Percentiles rank a stretch among this genome's conserved stretches.
Conservation (phyloP, 2,329 filamentous ascomycete genomes). For the Diaporthe sp. region DNA sequence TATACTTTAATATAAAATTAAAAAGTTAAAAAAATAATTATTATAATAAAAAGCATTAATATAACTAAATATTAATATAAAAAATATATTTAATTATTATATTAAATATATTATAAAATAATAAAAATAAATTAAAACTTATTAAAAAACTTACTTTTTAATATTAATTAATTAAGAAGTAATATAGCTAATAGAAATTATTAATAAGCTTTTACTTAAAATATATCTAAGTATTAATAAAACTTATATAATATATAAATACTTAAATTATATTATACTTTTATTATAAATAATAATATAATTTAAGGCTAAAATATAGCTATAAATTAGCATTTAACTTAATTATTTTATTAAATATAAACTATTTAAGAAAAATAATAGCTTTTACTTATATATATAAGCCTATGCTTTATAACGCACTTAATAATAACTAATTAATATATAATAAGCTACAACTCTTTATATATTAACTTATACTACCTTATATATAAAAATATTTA, state of each 20-base stretch:
- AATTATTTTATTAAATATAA: constrained; percentile 14
- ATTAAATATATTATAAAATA: constrained; percentile 8
- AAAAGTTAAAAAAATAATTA: background rate
- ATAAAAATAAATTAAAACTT: background rate
- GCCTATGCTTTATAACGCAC: background rate
- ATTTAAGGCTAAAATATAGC: background rate
- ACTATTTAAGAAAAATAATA: background rate
- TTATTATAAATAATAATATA: background rate
- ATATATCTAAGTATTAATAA: background rate
- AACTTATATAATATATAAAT: background rate
- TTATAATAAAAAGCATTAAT: background rate
- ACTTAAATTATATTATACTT: background rate
- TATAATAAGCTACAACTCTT: background rate
- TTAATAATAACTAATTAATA: background rate
- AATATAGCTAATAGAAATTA: background rate
- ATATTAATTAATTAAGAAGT: background rate
- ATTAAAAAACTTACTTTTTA: background rate
- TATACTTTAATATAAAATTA: background rate
- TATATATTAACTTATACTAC: background rate
- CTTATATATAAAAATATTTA: background rate
- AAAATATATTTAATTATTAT: background rate
- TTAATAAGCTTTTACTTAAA: background rate
- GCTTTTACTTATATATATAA: background rate
- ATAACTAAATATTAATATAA: background rate
- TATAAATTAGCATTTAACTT: background rate